Percentiles rank a stretch among this genome's conserved stretches.
phyloP scores from a whole-genome alignment of 768 basidiomycete genomes.

The Russula lepida region DNA sequence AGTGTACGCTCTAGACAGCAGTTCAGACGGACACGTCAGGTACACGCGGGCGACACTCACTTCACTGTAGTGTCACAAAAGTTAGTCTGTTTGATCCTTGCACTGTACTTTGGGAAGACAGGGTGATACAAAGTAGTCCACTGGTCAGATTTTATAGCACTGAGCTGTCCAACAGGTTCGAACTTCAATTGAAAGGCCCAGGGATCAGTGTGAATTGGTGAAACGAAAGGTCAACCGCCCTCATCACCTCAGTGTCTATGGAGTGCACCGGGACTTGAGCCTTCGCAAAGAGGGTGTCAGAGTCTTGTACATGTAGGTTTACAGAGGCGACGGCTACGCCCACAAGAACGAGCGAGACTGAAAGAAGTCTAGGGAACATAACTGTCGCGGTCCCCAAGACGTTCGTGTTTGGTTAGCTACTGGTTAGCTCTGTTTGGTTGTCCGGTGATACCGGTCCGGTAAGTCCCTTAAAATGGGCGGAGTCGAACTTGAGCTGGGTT shows the following conservation, averaged over 20 bases:
- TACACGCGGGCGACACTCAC: conserved; percentile 17
- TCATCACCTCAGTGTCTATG: not conserved
- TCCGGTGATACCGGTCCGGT: too few relatives aligned
- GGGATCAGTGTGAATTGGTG: not conserved
- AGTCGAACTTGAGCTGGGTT: too few relatives aligned
- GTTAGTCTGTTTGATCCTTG: conserved; percentile 34
- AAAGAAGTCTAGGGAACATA: not conserved
- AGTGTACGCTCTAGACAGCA: conserved; percentile 40
- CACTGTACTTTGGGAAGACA: conserved; percentile 36
- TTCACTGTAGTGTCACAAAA: conserved; percentile 37
- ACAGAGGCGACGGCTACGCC: not conserved
- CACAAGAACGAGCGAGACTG: not conserved
- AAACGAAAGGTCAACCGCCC: not conserved
- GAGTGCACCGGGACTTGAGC: not conserved
- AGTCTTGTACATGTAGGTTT: not conserved
- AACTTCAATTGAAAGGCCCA: not conserved
- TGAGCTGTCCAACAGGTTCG: conserved; percentile 6
- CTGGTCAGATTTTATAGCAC: conserved; percentile 23
- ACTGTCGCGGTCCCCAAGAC: not conserved
- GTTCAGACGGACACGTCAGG: not conserved
- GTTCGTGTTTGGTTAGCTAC: too few relatives aligned
- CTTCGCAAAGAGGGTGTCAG: not conserved
- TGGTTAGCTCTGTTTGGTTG: too few relatives aligned
- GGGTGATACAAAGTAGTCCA: conserved; percentile 38
- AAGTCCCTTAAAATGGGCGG: too few relatives aligned